Percentiles rank a stretch among this genome's conserved stretches.
Conservation (phyloP, 1,284 basidiomycete genomes). For the Cutaneotrichosporon curvatum region DNA sequence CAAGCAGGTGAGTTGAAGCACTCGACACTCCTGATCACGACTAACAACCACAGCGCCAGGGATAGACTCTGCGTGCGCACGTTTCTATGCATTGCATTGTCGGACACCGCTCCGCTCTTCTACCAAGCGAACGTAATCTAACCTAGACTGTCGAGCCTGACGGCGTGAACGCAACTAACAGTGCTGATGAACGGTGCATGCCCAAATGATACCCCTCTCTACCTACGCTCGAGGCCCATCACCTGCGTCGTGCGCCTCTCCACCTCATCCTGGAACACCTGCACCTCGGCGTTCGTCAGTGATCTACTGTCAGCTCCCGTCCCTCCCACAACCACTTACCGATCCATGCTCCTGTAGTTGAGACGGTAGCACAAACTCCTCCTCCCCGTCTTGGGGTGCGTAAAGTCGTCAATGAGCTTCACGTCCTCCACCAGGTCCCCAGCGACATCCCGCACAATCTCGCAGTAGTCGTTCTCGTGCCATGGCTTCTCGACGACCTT, state of each 20-base stretch:
- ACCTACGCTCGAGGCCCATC: conserved; percentile 50
- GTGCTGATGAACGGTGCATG: conserved; percentile 1
- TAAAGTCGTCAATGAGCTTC: conserved; percentile 80
- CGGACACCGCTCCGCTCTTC: not conserved
- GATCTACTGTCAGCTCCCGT: conserved; percentile 52
- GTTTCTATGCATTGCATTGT: conserved; percentile 1
- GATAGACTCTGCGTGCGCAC: conserved; percentile 2
- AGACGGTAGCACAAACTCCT: conserved; percentile 82
- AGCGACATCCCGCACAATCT: conserved; percentile 83
- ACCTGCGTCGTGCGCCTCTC: conserved; percentile 44
- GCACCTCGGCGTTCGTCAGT: conserved; percentile 83
- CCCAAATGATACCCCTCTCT: not conserved
- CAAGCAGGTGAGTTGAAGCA: conserved; percentile 69
- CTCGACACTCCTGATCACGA: too few species aligned
- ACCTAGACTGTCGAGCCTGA: too few species aligned
- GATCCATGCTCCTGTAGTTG: conserved; percentile 95
- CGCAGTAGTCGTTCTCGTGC: conserved; percentile 96
- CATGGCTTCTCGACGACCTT: conserved; percentile 42
- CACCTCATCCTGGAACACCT: conserved; percentile 59
- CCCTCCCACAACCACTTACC: conserved; percentile 49
- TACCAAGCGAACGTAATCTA: too few species aligned
- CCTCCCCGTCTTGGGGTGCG: conserved; percentile 77
- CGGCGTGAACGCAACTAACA: too few species aligned
- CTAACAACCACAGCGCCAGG: conserved; percentile 12
- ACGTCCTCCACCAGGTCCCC: conserved; percentile 91